Percentiles rank a stretch among this genome's conserved stretches.
These are phyloP conservation scores for Coprinopsis sp. DNA, from an alignment of 768 basidiomycete species.

Conservation along the genomic window DNA sequence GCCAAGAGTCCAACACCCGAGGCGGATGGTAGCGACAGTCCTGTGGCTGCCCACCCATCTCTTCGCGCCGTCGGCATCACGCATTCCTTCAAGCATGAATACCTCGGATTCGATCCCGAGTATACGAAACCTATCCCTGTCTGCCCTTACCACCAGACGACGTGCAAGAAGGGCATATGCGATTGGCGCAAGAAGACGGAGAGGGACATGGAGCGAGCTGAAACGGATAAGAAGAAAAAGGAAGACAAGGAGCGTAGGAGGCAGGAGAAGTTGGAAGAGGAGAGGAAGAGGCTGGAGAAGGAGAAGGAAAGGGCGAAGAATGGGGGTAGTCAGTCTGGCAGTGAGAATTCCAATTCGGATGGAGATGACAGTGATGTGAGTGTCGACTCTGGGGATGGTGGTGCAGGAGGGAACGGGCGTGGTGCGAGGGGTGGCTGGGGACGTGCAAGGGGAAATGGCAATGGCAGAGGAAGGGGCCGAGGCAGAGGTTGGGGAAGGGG, in stretches of 20 bases:
- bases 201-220: too few relatives aligned
- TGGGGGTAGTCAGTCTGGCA: too few relatives aligned
- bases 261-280: neutral
- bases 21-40: too few relatives aligned
- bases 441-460: too few relatives aligned
- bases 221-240: neutral
- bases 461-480: neutral
- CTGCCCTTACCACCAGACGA: neutral
- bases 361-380: too few relatives aligned
- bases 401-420: too few relatives aligned
- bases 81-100: neutral
- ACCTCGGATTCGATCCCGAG: too few relatives aligned
- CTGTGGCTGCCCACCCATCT: too few relatives aligned
- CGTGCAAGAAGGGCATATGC: slow-evolving; percentile 7
- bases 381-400: too few relatives aligned
- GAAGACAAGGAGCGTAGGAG: neutral
- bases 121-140: too few relatives aligned
- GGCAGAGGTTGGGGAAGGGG: neutral
- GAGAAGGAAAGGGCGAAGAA: neutral
- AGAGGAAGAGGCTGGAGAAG: neutral
- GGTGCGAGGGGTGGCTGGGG: too few relatives aligned
- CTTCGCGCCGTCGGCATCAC: neutral
- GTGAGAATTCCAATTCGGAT: neutral
- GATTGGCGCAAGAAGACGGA: neutral
- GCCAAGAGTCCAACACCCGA: neutral